Conservation (phyloP, 2,329 filamentous ascomycete genomes). For the Ceratocystis papillata region DNA sequence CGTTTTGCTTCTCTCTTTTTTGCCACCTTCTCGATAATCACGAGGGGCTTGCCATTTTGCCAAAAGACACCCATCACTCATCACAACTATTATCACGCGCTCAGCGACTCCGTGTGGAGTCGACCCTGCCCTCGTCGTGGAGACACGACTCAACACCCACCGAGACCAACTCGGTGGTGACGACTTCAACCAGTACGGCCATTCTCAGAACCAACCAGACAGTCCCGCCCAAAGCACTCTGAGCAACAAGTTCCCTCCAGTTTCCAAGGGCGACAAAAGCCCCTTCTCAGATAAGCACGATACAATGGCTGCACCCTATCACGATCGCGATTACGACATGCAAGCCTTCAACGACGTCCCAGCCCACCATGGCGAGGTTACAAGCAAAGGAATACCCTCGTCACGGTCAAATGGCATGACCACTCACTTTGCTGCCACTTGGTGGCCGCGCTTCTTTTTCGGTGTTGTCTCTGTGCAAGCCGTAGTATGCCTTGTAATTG, state of each 20-base stretch:
- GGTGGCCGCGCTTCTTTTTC: slow-evolving; percentile 84
- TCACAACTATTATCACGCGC: background rate
- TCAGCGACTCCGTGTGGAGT: slow-evolving; percentile 23
- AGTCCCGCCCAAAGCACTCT: slow-evolving; percentile 23
- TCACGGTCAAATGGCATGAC: slow-evolving; percentile 22
- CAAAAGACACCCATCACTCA: slow-evolving; percentile 11
- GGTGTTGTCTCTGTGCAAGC: slow-evolving; percentile 64
- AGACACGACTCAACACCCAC: slow-evolving; percentile 24
- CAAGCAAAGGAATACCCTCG: slow-evolving; percentile 8
- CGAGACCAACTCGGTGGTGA: slow-evolving; percentile 25
- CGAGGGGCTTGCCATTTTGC: background rate
- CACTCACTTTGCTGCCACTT: slow-evolving; percentile 67
- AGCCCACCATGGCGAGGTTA: slow-evolving; percentile 3
- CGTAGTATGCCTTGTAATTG: slow-evolving; percentile 66
- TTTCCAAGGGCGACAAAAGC: slow-evolving; percentile 13
- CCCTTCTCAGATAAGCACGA: slow-evolving; percentile 21
- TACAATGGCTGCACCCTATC: slow-evolving; percentile 15
- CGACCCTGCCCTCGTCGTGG: slow-evolving; percentile 23
- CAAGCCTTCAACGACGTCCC: slow-evolving; percentile 12
- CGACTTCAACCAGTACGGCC: slow-evolving; percentile 24
- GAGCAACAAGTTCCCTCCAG: slow-evolving; percentile 20
- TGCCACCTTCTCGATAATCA: background rate
- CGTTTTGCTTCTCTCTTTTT: no score
- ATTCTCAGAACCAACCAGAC: slow-evolving; percentile 23
- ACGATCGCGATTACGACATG: slow-evolving; percentile 21